phyloP scores from a whole-genome alignment of 306 rosid genomes.

The Rosa multiflora region DNA sequence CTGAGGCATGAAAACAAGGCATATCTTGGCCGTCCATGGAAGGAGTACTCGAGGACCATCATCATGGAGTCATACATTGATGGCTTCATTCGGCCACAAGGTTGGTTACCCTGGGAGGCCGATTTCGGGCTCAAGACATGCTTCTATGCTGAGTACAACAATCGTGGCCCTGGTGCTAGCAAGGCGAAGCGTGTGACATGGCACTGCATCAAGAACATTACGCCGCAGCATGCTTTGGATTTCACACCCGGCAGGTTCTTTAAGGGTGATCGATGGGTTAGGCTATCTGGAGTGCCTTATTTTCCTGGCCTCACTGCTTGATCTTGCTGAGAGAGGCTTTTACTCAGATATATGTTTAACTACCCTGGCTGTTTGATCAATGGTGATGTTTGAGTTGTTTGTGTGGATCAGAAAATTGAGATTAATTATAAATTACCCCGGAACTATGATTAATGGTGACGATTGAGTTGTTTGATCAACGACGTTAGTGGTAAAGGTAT shows the following conservation, averaged over 20 bases:
- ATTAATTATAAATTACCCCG: too few species aligned
- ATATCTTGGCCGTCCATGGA: conserved; percentile 74
- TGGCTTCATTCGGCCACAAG: conserved; percentile 61
- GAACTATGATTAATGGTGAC: too few species aligned
- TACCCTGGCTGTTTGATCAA: too few species aligned
- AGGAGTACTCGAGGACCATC: conserved; percentile 63
- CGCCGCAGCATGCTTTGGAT: conserved; percentile 2
- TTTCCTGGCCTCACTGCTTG: conserved; percentile 20
- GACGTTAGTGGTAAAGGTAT: too few species aligned
- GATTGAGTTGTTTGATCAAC: too few species aligned
- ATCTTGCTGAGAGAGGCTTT: not conserved
- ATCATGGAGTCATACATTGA: conserved; percentile 65
- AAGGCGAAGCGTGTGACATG: conserved; percentile 50
- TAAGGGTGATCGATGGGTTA: conserved; percentile 57
- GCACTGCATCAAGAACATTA: conserved; percentile 54
- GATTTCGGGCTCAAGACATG: conserved; percentile 44
- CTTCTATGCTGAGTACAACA: conserved; percentile 47
- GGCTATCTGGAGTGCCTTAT: conserved; percentile 47
- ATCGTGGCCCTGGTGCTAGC: conserved; percentile 61
- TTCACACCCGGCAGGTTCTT: conserved; percentile 39
- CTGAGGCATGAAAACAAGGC: conserved; percentile 40
- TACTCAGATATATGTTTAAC: not conserved
- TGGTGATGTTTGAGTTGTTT: too few species aligned
- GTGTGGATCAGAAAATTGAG: too few species aligned
- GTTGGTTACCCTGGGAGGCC: conserved; percentile 69